Conservation (phyloP, 345 rosid genomes). For the Sonneratia caseolaris region DNA sequence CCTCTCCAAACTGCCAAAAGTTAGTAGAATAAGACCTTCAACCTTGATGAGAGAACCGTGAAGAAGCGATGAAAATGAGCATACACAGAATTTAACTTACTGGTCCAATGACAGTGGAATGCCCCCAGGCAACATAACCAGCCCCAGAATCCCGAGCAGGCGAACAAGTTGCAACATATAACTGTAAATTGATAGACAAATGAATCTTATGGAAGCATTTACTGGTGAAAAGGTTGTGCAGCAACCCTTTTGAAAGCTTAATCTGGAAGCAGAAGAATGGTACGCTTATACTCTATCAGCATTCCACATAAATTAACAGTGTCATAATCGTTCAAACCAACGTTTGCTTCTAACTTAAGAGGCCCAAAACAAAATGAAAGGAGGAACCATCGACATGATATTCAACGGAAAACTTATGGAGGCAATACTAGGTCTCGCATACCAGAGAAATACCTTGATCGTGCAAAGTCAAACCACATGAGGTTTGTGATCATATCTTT, state of each 20-base stretch:
- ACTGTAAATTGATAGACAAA: constrained; percentile 26
- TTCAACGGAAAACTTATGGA: background rate
- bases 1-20: constrained; percentile 76
- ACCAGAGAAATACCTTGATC: background rate
- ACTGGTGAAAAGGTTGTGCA: background rate
- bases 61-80: background rate
- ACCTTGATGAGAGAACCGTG: background rate
- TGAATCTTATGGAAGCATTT: background rate
- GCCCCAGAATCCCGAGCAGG: constrained; percentile 77
- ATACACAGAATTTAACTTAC: constrained; percentile 28
- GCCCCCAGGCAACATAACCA: constrained; percentile 93
- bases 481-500: background rate
- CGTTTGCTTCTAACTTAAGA: background rate
- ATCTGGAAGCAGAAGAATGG: background rate
- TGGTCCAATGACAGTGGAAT: constrained; percentile 86
- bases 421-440: background rate
- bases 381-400: background rate
- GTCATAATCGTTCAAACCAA: background rate
- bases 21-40: background rate
- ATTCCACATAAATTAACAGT: background rate
- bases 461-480: background rate
- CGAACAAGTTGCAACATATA: constrained; percentile 89
- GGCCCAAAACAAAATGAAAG: background rate
- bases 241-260: background rate
- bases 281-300: background rate